Evolutionary conservation across 2,329 filamentous ascomycete genomes (phyloP).

Genomic region (Pyrenochaeta sp.): DNA sequence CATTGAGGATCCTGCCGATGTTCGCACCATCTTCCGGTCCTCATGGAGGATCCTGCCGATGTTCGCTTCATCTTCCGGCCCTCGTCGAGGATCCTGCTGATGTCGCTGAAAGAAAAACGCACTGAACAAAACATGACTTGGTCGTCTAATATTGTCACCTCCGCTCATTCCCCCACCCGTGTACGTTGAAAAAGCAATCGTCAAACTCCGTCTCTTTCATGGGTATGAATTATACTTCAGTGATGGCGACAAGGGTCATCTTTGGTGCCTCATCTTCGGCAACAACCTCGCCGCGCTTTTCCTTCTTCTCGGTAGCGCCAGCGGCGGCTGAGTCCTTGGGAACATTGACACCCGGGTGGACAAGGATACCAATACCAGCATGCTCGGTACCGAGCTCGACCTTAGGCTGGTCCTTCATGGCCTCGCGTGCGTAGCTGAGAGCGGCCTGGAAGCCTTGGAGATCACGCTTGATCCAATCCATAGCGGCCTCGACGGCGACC

Average conservation of each 20-base stretch:
- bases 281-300: conserved; percentile 41
- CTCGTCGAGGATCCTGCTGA: conserved; percentile 5
- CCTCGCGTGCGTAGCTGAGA: conserved; percentile 57
- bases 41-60: conserved; percentile 8
- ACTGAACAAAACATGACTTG: neutral
- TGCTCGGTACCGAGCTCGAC: conserved; percentile 59
- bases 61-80: neutral
- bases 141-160: neutral
- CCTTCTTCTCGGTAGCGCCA: conserved; percentile 29
- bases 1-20: neutral
- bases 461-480: conserved; percentile 57
- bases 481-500: conserved; percentile 43
- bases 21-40: neutral
- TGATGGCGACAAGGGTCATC: conserved; percentile 52
- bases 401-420: conserved; percentile 58
- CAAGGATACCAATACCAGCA: conserved; percentile 52
- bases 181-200: neutral
- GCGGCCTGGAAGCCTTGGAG: conserved; percentile 59
- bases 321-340: conserved; percentile 49
- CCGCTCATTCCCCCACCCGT: neutral
- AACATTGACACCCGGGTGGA: conserved; percentile 51
- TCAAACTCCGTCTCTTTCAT: conserved; percentile 2
- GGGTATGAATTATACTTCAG: conserved; percentile 40
- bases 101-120: conserved; percentile 12
- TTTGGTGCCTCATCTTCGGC: conserved; percentile 44